Conservation (phyloP, 2,329 filamentous ascomycete species). For the Zasmidium citrigriseum region DNA sequence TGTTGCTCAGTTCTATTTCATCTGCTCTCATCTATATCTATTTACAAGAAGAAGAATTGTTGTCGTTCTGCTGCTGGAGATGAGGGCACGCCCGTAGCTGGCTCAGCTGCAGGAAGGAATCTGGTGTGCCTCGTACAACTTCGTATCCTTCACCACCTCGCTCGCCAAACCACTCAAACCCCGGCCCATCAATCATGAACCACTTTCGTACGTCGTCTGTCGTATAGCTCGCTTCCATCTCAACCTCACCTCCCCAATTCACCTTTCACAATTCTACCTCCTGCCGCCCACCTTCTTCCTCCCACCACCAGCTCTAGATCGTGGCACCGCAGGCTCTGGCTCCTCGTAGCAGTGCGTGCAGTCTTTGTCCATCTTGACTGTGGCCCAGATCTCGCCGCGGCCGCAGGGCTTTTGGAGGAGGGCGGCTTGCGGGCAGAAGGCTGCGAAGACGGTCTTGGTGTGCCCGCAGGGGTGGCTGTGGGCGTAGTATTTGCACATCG, state of each 20-base stretch:
- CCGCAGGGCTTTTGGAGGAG: conserved; percentile 36
- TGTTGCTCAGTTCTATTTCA: not conserved
- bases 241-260: not conserved
- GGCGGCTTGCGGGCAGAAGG: conserved; percentile 34
- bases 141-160: not conserved
- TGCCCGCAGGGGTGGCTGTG: conserved; percentile 49
- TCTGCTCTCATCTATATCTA: not conserved
- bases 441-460: conserved; percentile 42
- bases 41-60: not conserved
- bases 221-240: no score
- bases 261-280: conserved; percentile 7
- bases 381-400: conserved; percentile 39
- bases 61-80: no score
- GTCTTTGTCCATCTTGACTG: conserved; percentile 36
- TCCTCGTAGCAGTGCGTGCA: conserved; percentile 32
- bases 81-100: no score
- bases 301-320: conserved; percentile 16
- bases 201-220: no score
- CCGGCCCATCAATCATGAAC: not conserved
- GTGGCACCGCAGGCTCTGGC: conserved; percentile 17
- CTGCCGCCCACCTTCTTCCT: conserved; percentile 22
- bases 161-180: not conserved
- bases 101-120: not conserved
- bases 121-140: not conserved
- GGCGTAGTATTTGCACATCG: conserved; percentile 53